Conservation (phyloP, 257 asterid genomes). For the Solanum tarapatanum region DNA sequence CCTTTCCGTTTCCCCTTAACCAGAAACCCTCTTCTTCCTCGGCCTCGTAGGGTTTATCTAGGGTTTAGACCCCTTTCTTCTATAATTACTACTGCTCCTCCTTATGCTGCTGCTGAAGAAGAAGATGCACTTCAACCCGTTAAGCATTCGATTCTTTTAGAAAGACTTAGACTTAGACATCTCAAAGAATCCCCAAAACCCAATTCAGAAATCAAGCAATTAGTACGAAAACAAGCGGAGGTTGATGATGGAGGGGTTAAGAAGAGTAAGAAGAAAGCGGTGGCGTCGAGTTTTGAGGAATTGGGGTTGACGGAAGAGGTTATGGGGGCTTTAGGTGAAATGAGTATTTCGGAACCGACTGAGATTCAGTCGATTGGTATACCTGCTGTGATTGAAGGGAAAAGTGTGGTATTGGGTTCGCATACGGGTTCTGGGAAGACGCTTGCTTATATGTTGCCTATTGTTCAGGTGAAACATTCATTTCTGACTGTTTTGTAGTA, state of each 20-base stretch:
- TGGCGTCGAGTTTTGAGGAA: slow-evolving; percentile 56
- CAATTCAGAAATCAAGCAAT: slow-evolving; percentile 4
- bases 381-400: slow-evolving; percentile 64
- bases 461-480: slow-evolving; percentile 54
- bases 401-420: slow-evolving; percentile 84
- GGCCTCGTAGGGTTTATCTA: slow-evolving; percentile 23
- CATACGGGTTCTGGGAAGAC: slow-evolving; percentile 99
- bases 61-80: slow-evolving; percentile 57
- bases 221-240: slow-evolving; percentile 8
- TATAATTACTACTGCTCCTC: slow-evolving; percentile 5
- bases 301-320: slow-evolving; percentile 73
- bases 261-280: slow-evolving; percentile 37
- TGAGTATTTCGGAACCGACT: slow-evolving; percentile 75
- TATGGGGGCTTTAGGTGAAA: slow-evolving; percentile 62
- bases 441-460: slow-evolving; percentile 88
- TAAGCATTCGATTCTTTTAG: slow-evolving; percentile 70
- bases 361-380: slow-evolving; percentile 93
- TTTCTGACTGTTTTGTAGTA: not conserved
- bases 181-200: slow-evolving; percentile 49
- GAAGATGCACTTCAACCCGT: slow-evolving; percentile 36
- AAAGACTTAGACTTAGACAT: slow-evolving; percentile 74
- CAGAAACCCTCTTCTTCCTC: slow-evolving; percentile 22
- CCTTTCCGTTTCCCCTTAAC: slow-evolving; percentile 29
- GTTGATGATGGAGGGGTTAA: slow-evolving; percentile 26
- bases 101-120: slow-evolving; percentile 4